Base-by-base conservation (phyloP, 371 early-diverging fungal genomes). In the Mortierella sp. region DNA sequence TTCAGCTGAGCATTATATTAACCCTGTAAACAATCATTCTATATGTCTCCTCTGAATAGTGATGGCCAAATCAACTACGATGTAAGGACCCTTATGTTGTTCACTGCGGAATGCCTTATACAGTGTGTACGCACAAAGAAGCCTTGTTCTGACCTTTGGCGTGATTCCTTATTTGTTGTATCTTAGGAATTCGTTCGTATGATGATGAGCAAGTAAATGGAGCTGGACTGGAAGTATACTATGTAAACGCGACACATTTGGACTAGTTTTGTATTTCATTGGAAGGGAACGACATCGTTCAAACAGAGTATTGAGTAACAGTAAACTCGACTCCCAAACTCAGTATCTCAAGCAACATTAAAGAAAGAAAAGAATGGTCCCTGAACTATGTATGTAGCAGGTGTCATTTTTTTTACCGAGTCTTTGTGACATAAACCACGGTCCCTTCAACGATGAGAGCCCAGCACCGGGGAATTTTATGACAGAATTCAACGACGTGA, bases 1-100 rank as follows among this genome's bases (percentile, higher is more conserved):
- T n/a, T n/a, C n/a, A n/a, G n/a, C n/a, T n/a, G n/a, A n/a, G n/a
- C n/a, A n/a, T n/a, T n/a, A n/a, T n/a, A n/a, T n/a, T n/a, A n/a
- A n/a, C n/a, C n/a, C n/a, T n/a, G n/a, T n/a, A n/a, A n/a, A n/a
- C n/a, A n/a, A n/a, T n/a, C n/a, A n/a, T n/a, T n/a, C n/a, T n/a
- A n/a, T 51, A 26, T 24, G 15, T 42, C 37, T n/a, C 6, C 19
- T 17, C 46, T 19, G 17, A 12, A 53, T 62, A 75, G 75, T 46
- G 76, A 75, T 75, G 69, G 69, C 37, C 69, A 69, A 57, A 75
- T 75, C 58, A 75, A 69, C 70, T 75, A 69, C 58, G 69, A 75
- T 11, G 76, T 69, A 68, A 23, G 60, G 32, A 43, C n/a, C 11
- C 2, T n/a, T 32, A 30, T 34, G 43, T 14, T 37, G 30, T 37